Base-by-base conservation (phyloP, 2,329 filamentous ascomycete species). In the Mycocentrospora acerina region DNA sequence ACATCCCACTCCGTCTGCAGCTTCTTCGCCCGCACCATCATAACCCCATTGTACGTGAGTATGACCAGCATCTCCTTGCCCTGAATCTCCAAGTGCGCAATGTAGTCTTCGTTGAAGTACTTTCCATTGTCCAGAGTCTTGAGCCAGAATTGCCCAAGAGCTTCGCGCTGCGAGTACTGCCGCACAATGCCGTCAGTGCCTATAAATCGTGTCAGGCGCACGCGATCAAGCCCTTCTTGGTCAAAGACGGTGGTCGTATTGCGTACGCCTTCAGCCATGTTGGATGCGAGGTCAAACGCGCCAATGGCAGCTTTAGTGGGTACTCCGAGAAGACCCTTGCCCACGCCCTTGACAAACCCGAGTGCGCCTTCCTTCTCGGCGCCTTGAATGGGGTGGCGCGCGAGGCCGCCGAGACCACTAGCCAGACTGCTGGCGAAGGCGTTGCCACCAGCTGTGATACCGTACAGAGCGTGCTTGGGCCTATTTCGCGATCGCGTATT, bases 221-320 rank as follows among this genome's bases (percentile, higher is more conserved):
- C 90, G 32, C 93, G 89, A 57, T 98, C 94, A 6, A 98, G 83
- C 35, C 94, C 93, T 43, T 91, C 86, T 17, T 88, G 87, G 60
- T 98, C 93, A 66, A 98, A 98, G 14, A 98, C 93, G 0, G 93
- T 98, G 1, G 94, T 98, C 0, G 93, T 98, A 71, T 98, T 98
- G 60, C 93, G 90, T 38, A 98, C 95, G 35, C 93, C 93, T 71
- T 98, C 93, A 17, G 90, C 91, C 53, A 98, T 86, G 65, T 96
- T 97, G 61, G 90, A 95, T 1, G 94, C 93, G 60, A 98, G 84
- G 69, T 98, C 93, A 51, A 98, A 90, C 15, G 95, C 89, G 39
- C 94, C 93, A 41, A 98, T 95, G 6, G 91, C 90, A 2, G 94
- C 91, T 68, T 98, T 98, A 8, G 93, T 98, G 2, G 90, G 90